Conservation (phyloP, 495 filamentous ascomycete species). For the Chaetomium tenue region DNA sequence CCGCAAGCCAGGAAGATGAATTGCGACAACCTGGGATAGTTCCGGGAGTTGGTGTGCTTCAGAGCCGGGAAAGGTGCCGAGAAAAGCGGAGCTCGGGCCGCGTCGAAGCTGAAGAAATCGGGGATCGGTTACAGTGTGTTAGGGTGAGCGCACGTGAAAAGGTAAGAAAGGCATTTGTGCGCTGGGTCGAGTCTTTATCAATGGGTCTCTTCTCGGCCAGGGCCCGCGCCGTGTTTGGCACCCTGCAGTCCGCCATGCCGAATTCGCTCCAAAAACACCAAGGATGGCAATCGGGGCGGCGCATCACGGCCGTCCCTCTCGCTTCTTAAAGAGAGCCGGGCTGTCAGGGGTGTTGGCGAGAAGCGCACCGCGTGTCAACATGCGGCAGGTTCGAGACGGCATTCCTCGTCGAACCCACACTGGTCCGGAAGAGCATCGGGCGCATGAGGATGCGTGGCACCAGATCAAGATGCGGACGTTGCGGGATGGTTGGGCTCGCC, state of each 20-base stretch:
- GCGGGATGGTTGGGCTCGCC: slow-evolving; percentile 19
- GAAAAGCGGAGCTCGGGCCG: background rate
- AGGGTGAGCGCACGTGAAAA: slow-evolving; percentile 13
- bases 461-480: slow-evolving; percentile 10
- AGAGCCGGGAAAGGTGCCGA: background rate
- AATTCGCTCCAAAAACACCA: slow-evolving; percentile 17
- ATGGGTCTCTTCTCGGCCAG: slow-evolving; percentile 18
- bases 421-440: slow-evolving; percentile 8
- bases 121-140: slow-evolving; percentile 10
- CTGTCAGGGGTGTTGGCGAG: background rate
- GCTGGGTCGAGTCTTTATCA: slow-evolving; percentile 19
- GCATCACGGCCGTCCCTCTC: background rate
- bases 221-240: slow-evolving; percentile 11
- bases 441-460: slow-evolving; percentile 24
- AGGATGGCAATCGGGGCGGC: slow-evolving; percentile 3
- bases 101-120: slow-evolving; percentile 4
- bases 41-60: background rate
- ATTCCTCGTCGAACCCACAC: background rate
- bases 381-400: slow-evolving; percentile 9
- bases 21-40: background rate
- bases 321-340: slow-evolving; percentile 13
- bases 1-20: background rate
- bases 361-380: slow-evolving; percentile 18
- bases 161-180: background rate
- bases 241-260: slow-evolving; percentile 18